Base-by-base conservation (phyloP, 331 rosid species). In the Spiraea crenata region DNA sequence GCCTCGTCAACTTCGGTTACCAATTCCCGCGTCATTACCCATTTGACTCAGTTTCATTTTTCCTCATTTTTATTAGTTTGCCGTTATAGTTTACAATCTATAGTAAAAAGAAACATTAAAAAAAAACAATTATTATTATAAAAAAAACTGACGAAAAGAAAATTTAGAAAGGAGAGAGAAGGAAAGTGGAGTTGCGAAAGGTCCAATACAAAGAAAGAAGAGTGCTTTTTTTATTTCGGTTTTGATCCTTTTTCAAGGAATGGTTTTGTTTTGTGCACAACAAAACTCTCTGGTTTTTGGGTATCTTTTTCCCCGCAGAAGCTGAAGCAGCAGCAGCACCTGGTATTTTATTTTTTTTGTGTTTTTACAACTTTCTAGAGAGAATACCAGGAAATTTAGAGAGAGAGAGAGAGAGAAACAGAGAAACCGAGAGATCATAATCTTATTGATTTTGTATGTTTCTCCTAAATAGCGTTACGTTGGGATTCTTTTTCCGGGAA, bases 231-330 rank as follows among this genome's bases (percentile, higher is more conserved):
- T 69, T 56, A 19, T 20, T 48, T 19, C 52, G 15, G 4, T 11
- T 3, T 46, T 54, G 58, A 31, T 52, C 0, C 15, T 19, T 45
- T 44, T 44, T 73, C 48, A 8, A 49, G 52, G 44, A 52, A 9
- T 45, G 55, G 77, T 74, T 74, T 74, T 64, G 35, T 25, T 25
- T 25, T 25, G 31, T 25, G n/a, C n/a, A 12, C 42, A 42, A 17
- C 16, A 42, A 64, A 55, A 42, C 57, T 55, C 65, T 40, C 9
- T 34, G 72, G 65, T 48, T 13, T 54, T 73, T 25, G 31, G 31
- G 31, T 25, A 25, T 25, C 31, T 25, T 25, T 2, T 25, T 25
- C 31, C 31, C 31, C 2, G 31, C 31, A 25, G 31, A 25, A 25
- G 31, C 31, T 25, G 31, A 25, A 25, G 31, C 31, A 25, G 31